Evolutionary conservation across 352 stramenopile species (phyloP).

Genomic region (Phytophthora meadii): DNA sequence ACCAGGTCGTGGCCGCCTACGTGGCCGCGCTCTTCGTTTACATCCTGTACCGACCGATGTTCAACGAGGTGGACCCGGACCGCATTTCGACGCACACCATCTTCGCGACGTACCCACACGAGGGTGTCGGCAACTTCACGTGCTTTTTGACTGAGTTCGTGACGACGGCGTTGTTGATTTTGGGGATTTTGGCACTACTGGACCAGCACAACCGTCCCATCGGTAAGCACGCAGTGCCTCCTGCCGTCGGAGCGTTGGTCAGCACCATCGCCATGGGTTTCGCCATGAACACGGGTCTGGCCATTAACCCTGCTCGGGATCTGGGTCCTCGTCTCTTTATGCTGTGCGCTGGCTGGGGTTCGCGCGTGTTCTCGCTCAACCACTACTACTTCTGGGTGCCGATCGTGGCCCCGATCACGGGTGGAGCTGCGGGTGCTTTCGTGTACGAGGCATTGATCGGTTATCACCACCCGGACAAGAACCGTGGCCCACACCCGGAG

Average conservation of each 20-base stretch:
- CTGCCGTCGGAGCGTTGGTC: conserved; percentile 27
- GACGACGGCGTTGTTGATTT: conserved; percentile 37
- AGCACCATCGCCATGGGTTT: conserved; percentile 34
- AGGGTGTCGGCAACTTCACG: conserved; percentile 37
- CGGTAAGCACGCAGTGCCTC: conserved; percentile 19
- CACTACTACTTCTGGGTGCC: conserved; percentile 69
- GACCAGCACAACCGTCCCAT: conserved; percentile 44
- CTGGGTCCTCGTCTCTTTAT: conserved; percentile 53
- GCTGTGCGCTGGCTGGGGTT: conserved; percentile 49
- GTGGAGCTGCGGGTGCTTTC: conserved; percentile 40
- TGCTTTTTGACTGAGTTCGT: conserved; percentile 49
- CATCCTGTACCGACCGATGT: conserved; percentile 44
- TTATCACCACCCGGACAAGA: conserved; percentile 54
- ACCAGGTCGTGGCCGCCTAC: conserved; percentile 41
- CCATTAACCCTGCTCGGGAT: conserved; percentile 50
- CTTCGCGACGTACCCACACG: conserved; percentile 47
- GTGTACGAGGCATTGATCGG: conserved; percentile 45
- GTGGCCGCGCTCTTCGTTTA: conserved; percentile 39
- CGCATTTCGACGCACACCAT: conserved; percentile 33
- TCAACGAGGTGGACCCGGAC: conserved; percentile 47
- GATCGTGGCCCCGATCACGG: conserved; percentile 50
- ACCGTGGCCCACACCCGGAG: conserved; percentile 26
- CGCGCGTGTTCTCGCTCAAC: conserved; percentile 45
- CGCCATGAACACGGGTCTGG: conserved; percentile 36
- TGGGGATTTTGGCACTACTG: conserved; percentile 35